Percentiles rank a stretch among this genome's conserved stretches.
Evolutionary conservation across 2,329 filamentous ascomycete species (phyloP).

Genomic region (Trichoderma lentiforme): DNA sequence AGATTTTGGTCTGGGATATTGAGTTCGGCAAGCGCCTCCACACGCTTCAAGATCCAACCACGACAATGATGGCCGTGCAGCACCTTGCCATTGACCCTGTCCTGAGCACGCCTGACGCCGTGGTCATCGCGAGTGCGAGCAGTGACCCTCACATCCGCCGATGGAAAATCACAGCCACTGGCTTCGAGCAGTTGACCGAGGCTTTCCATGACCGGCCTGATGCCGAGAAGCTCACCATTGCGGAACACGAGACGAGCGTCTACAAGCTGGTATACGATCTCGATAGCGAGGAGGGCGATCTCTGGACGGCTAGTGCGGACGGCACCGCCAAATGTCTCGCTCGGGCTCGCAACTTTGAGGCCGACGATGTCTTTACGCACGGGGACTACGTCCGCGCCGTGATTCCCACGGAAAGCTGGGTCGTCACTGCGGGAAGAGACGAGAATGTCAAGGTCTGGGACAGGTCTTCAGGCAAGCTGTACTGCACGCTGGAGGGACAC

Average conservation of each 20-base stretch:
- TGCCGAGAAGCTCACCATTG: conserved; percentile 52
- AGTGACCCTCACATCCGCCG: conserved; percentile 76
- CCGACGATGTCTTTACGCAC: conserved; percentile 71
- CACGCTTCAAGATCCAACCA: conserved; percentile 70
- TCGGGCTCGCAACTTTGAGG: conserved; percentile 63
- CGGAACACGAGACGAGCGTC: conserved; percentile 86
- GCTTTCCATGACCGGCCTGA: conserved; percentile 40
- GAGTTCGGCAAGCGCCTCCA: conserved; percentile 66
- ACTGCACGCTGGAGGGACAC: conserved; percentile 76
- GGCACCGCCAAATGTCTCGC: conserved; percentile 80
- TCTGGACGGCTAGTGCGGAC: conserved; percentile 93
- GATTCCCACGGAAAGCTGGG: conserved; percentile 70
- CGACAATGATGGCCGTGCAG: conserved; percentile 73
- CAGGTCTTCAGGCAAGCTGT: conserved; percentile 64
- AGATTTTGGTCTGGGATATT: conserved; percentile 81
- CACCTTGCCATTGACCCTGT: conserved; percentile 72
- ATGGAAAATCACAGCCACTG: conserved; percentile 61
- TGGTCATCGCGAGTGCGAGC: conserved; percentile 73
- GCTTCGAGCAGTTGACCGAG: conserved; percentile 54
- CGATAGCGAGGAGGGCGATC: conserved; percentile 60
- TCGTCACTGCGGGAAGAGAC: conserved; percentile 84
- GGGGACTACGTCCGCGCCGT: conserved; percentile 89
- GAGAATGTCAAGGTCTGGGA: conserved; percentile 94
- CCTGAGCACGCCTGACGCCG: conserved; percentile 45
- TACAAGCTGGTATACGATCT: conserved; percentile 74